Base-by-base conservation (phyloP, 2,329 filamentous ascomycete species). In the Orbilia brochopaga region DNA sequence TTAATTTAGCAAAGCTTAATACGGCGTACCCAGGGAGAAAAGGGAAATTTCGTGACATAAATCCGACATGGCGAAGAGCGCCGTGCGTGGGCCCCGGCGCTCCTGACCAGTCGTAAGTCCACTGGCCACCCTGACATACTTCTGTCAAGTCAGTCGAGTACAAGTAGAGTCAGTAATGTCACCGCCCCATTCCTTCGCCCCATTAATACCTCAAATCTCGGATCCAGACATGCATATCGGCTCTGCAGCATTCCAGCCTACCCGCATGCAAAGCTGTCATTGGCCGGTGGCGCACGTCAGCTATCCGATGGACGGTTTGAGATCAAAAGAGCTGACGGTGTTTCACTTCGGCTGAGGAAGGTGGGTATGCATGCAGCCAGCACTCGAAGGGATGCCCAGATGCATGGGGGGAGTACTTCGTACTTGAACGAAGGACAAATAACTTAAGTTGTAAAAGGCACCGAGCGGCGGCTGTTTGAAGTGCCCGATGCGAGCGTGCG, bases 271-370 rank as follows among this genome's bases (percentile, higher is more conserved):
- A 54, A 57, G 40, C 61, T 40, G 54, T 37, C 40, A 70, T 70
- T 70, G 66, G 64, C 24, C 56, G 57, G 32, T 51, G 56, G 63
- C 66, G 52, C 59, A 64, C 54, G 60, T 61, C 50, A 53, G 17
- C 60, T 65, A 65, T 48, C 53, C 60, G 51, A 65, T 56, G 60
- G 46, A 17, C 24, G 44, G 32, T 65, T 72, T 65, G 23, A 40
- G 44, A 23, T 46, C 30, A 44, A 30, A 57, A 58, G 60, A 72
- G 44, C 67, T 72, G 60, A 57, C 32, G 7, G 19, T 64, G 60
- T 72, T 65, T 65, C 60, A 64, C 32, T 30, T 61, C 66, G 59
- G 60, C 55, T 65, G 67, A 57, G 55, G 59, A 54, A 64, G 66
- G 59, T 65, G 60, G 37, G 54, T 52, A 60, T 53, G 60, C 30